A percentile compares a stretch with the other conserved stretches of the same genome.
Evolutionary conservation across 805 yeast species (phyloP).

Genomic region (Wickerhamiella spandovensis): DNA sequence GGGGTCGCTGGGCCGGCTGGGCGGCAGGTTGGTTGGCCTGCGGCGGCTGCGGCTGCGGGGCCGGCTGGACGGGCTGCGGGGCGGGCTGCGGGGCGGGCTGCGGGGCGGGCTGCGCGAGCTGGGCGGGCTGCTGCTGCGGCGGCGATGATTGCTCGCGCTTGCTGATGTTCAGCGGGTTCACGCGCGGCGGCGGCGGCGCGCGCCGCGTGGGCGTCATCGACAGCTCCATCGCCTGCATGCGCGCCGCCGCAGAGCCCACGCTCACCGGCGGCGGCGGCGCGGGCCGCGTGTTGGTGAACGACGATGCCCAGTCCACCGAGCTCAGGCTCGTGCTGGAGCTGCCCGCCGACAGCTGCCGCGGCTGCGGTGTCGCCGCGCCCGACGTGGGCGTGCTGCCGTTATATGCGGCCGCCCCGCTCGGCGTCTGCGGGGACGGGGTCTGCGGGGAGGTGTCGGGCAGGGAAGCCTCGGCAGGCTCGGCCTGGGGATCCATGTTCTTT

Average conservation of each 20-base stretch:
- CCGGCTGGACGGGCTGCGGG: constrained; percentile 4
- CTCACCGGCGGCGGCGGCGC: constrained; percentile 7
- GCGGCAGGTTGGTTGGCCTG: background rate
- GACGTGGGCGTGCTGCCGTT: background rate
- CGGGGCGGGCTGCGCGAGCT: background rate
- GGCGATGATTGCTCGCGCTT: background rate
- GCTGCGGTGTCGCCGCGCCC: background rate
- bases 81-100: background rate
- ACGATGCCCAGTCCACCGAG: background rate
- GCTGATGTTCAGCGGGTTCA: constrained; percentile 7
- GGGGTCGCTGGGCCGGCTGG: constrained; percentile 1
- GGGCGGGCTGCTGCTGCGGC: background rate
- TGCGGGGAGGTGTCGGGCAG: too few species aligned
- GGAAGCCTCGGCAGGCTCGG: constrained; percentile 3
- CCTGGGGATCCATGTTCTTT: constrained; percentile 18
- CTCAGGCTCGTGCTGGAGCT: background rate
- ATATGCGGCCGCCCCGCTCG: too few species aligned
- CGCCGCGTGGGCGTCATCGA: background rate
- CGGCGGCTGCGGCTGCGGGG: constrained; percentile 4
- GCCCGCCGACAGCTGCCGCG: background rate
- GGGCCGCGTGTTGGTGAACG: constrained; percentile 6
- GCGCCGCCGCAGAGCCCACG: background rate
- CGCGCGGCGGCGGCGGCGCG: constrained; percentile 3
- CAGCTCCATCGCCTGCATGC: background rate
- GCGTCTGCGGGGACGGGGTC: too few species aligned